phyloP scores from a whole-genome alignment of 106 monocot species.

The Apostasia ramifera region DNA sequence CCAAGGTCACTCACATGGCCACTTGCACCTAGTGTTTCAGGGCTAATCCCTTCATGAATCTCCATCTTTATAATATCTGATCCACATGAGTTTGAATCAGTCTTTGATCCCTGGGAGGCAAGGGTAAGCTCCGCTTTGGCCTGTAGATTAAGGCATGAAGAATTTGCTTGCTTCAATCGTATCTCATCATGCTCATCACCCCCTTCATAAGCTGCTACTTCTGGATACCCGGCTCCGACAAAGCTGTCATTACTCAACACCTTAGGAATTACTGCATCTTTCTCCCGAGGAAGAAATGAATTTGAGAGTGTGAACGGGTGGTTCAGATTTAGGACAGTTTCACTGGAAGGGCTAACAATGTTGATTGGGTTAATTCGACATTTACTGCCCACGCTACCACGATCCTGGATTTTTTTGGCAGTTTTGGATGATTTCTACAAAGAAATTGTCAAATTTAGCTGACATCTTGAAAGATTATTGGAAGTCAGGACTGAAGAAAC shows the following conservation, averaged over 20 bases:
- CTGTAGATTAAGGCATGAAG: slow-evolving; percentile 41
- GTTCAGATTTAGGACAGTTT: slow-evolving; percentile 6
- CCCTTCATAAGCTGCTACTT: slow-evolving; percentile 47
- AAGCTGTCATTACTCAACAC: slow-evolving; percentile 4
- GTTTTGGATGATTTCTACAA: slow-evolving; percentile 20
- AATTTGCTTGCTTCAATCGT: slow-evolving; percentile 33
- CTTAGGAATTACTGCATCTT: background rate
- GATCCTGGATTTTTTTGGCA: slow-evolving; percentile 9
- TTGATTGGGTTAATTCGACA: slow-evolving; percentile 32
- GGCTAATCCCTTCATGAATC: slow-evolving; percentile 21
- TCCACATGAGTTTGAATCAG: background rate
- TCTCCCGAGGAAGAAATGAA: background rate
- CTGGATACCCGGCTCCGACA: background rate
- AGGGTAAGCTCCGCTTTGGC: slow-evolving; percentile 2
- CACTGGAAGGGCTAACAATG: slow-evolving; percentile 2
- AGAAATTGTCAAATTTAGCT: background rate
- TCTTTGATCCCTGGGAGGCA: background rate
- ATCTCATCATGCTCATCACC: slow-evolving; percentile 52
- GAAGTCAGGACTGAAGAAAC: background rate
- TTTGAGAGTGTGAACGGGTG: background rate
- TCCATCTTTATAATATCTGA: slow-evolving; percentile 11
- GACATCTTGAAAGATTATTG: background rate
- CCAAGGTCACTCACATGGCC: slow-evolving; percentile 66
- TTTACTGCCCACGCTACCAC: slow-evolving; percentile 1
- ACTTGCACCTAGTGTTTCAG: slow-evolving; percentile 21